Evolutionary conservation across 495 filamentous ascomycete genomes (phyloP).

Genomic region (Lasiosphaeria hispida): DNA sequence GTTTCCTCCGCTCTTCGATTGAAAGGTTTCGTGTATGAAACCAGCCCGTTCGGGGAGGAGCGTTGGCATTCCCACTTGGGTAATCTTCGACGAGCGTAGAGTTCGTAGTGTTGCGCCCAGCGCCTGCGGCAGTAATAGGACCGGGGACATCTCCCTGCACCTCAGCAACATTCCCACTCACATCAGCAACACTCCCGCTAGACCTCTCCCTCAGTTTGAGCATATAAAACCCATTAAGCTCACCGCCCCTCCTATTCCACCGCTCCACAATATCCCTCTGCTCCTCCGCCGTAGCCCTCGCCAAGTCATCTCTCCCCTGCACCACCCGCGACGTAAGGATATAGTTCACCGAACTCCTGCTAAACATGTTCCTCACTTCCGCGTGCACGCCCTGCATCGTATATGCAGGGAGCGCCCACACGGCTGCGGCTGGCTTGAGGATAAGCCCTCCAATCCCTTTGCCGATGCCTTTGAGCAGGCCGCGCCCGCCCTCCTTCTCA

Average conservation of each 20-base stretch:
- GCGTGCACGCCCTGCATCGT: constrained; percentile 74
- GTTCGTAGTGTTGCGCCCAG: too few species aligned
- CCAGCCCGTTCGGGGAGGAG: constrained; percentile 37
- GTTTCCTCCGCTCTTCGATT: constrained; percentile 46
- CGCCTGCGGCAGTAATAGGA: background rate
- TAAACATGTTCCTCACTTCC: constrained; percentile 63
- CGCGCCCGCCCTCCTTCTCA: constrained; percentile 63
- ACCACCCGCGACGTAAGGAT: constrained; percentile 69
- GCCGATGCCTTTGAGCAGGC: constrained; percentile 72
- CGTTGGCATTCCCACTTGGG: background rate
- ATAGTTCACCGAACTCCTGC: constrained; percentile 63
- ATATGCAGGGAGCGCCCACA: constrained; percentile 70
- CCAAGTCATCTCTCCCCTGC: constrained; percentile 66
- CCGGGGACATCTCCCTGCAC: background rate
- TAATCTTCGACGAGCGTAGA: background rate
- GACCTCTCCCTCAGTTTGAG: constrained; percentile 38
- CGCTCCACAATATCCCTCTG: constrained; percentile 53
- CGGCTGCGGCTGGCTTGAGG: constrained; percentile 64
- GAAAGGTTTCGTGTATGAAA: constrained; percentile 38
- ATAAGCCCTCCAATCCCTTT: constrained; percentile 72
- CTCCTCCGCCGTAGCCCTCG: constrained; percentile 48
- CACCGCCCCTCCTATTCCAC: constrained; percentile 54
- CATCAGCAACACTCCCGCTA: constrained; percentile 1
- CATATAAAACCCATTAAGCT: constrained; percentile 47
- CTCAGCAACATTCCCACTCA: constrained; percentile 4